Percentiles rank a stretch among this genome's conserved stretches.
Conservation (phyloP, 805 yeast genomes). For the Candida ficus region DNA sequence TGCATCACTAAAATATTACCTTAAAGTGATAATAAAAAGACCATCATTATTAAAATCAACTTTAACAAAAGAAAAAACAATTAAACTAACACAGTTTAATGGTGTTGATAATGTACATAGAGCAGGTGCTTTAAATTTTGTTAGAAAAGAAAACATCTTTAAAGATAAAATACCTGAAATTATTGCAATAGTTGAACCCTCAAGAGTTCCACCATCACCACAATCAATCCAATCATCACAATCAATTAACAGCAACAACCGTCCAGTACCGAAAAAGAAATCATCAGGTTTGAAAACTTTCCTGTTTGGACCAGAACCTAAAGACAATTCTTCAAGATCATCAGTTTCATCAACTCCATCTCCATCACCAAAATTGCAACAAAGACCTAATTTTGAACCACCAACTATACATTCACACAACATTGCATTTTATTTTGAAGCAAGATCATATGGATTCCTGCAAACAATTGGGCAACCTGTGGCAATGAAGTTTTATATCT, state of each 20-base stretch:
- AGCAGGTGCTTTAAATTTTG: constrained; percentile 38
- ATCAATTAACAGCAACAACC: not conserved
- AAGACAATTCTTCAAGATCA: not conserved
- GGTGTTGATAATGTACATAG: constrained; percentile 18
- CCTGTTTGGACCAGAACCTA: not conserved
- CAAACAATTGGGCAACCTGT: constrained; percentile 15
- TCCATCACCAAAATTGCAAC: not conserved
- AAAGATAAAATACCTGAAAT: constrained; percentile 38
- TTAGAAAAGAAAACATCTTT: constrained; percentile 37
- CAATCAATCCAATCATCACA: not conserved
- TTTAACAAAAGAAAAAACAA: constrained; percentile 32
- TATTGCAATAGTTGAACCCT: constrained; percentile 31
- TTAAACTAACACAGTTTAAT: constrained; percentile 7
- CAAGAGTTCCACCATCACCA: not conserved
- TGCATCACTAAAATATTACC: constrained; percentile 33
- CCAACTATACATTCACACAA: constrained; percentile 7
- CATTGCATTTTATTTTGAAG: constrained; percentile 13
- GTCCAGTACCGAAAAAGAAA: not conserved
- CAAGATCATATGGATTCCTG: constrained; percentile 11
- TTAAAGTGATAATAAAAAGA: constrained; percentile 55
- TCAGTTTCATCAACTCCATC: constrained; percentile 2
- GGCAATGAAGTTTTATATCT: constrained; percentile 18
- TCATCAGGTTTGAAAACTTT: not conserved
- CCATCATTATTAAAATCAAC: constrained; percentile 46
- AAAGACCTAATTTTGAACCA: constrained; percentile 2